These are phyloP conservation scores for Zychaea mexicana DNA, from an alignment of 371 early-diverging fungal genomes.

Conservation along the genomic window DNA sequence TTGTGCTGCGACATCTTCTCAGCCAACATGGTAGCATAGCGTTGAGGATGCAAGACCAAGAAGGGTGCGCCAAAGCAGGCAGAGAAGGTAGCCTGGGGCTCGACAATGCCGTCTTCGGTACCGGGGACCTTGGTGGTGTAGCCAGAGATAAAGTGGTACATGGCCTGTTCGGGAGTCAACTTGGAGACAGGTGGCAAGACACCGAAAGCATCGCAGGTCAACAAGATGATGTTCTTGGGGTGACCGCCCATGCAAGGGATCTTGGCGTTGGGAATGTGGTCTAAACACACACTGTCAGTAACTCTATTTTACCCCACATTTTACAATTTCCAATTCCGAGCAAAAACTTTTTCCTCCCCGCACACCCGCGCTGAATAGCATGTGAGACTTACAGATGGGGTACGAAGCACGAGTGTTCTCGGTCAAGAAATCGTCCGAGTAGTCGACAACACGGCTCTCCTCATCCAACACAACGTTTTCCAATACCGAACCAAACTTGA, in stretches of 20 bases:
- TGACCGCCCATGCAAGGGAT: constrained; percentile 90
- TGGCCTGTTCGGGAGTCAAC: constrained; percentile 85
- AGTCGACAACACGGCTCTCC: constrained; percentile 82
- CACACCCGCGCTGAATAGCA: background rate
- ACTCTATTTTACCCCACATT: background rate
- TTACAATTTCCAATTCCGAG: background rate
- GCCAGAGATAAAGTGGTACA: constrained; percentile 96
- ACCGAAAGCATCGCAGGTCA: constrained; percentile 97
- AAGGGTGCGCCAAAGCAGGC: constrained; percentile 96
- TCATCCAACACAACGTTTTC: constrained; percentile 92
- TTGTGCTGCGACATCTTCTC: constrained; percentile 87
- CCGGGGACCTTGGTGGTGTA: constrained; percentile 93
- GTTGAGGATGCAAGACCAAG: constrained; percentile 94
- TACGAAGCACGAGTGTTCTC: constrained; percentile 97
- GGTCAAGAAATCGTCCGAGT: constrained; percentile 74
- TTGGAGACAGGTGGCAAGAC: constrained; percentile 94
- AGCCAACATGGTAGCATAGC: constrained; percentile 95
- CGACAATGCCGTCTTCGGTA: constrained; percentile 93
- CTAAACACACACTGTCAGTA: no score
- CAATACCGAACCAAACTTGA: constrained; percentile 86
- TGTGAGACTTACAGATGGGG: constrained; percentile 62
- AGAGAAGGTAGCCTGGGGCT: constrained; percentile 91
- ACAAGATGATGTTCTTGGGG: constrained; percentile 92
- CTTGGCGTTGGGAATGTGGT: constrained; percentile 94
- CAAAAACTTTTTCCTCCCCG: background rate